Base-by-base conservation (phyloP, 805 yeast genomes). In the Kodamaea nitidulidarum region DNA sequence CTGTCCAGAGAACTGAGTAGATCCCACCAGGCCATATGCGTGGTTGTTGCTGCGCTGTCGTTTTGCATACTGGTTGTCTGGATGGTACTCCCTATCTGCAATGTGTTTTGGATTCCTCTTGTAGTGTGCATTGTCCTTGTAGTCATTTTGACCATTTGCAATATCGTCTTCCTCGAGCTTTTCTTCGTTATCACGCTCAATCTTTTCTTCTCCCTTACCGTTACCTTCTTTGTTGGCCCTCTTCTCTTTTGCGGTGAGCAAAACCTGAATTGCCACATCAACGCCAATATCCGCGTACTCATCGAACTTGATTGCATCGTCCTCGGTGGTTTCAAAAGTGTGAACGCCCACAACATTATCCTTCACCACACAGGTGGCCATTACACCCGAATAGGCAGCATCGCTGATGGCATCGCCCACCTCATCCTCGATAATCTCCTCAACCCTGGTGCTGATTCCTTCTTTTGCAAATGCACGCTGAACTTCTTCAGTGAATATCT, bases 251-350 rank as follows among this genome's bases (percentile, higher is more conserved):
- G 72, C 73, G 40, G 67, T 70, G 3, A 59, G 49, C n/a, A 82
- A 47, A 15, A 84, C 60, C 35, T 78, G 78, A 10, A 81, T 73
- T 0, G 90, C 90, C 32, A 77, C 82, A 27, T 77, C 76, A 7
- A 79, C 64, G 3, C 80, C 78, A n/a, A 88, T 70, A 34, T 76
- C 75, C 3, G 82, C 72, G 53, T 88, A 88, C 54, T 88, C 96
- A 52, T 88, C 95, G 57, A 84, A 90, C 47, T 79, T 79, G 7
- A 86, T 77, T 11, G 85, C 85, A 6, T 88, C 90, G 50, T 79
- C 82, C 0, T 76, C 60, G 1, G 83, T 74, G 29, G 70, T 72
- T 51, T 84, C 84, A 56, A 84, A 90, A 2, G 84, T 74, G 57
- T 83, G 90, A 10, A 86, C 64, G 51, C 85, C 88, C 15, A 88